These are phyloP conservation scores for Drechslerella dactyloides DNA, from an alignment of 2,329 filamentous ascomycete species.

Conservation along the genomic window DNA sequence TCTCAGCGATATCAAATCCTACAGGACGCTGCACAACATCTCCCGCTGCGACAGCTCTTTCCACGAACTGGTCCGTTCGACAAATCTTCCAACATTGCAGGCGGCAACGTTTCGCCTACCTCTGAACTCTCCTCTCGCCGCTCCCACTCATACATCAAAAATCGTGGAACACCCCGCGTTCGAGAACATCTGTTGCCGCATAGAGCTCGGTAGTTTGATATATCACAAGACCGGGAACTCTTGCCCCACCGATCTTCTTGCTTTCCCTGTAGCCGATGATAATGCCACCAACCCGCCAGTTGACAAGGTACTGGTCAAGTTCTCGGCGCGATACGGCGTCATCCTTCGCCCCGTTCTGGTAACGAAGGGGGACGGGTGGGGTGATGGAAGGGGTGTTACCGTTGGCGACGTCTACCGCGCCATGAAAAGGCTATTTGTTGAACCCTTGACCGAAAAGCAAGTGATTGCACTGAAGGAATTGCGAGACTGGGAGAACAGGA, in stretches of 20 bases:
- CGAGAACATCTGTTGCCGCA: constrained; percentile 47
- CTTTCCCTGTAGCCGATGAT: constrained; percentile 29
- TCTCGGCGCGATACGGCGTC: constrained; percentile 38
- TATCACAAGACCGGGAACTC: constrained; percentile 47
- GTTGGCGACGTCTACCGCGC: constrained; percentile 43
- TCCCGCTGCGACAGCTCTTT: constrained; percentile 22
- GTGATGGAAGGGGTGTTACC: constrained; percentile 18
- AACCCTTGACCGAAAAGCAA: constrained; percentile 38
- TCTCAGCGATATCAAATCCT: constrained; percentile 22
- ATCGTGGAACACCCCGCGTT: constrained; percentile 34
- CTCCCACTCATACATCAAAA: background rate
- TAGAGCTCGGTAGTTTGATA: constrained; percentile 47
- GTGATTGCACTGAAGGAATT: constrained; percentile 20
- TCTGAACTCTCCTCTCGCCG: background rate
- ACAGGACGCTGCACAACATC: constrained; percentile 21
- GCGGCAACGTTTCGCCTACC: constrained; percentile 23
- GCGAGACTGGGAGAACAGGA: constrained; percentile 36
- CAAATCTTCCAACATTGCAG: constrained; percentile 16
- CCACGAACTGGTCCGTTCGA: constrained; percentile 8
- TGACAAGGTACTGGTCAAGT: constrained; percentile 28
- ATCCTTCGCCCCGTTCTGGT: constrained; percentile 32
- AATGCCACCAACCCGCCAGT: constrained; percentile 39
- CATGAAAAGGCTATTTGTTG: constrained; percentile 35
- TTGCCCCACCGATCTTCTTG: constrained; percentile 34
- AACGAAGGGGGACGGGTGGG: background rate